Percentiles rank a stretch among this genome's conserved stretches.
These are phyloP conservation scores for Micractinium sp. DNA, from an alignment of 139 green algal genomes.

Conservation along the genomic window DNA sequence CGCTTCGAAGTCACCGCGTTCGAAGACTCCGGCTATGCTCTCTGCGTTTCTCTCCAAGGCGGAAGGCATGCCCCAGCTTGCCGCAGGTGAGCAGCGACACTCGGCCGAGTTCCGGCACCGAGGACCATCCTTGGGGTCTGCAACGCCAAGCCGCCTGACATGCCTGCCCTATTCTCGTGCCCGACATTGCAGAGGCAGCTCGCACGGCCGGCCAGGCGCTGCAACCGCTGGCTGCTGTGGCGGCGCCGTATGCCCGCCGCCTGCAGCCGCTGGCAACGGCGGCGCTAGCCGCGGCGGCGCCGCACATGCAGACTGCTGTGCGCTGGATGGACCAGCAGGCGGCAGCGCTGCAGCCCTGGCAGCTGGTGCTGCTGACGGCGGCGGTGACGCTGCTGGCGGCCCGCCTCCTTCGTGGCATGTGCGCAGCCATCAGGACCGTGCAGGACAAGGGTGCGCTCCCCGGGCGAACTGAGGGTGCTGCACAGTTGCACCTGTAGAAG, in stretches of 20 bases:
- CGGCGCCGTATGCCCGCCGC: not conserved
- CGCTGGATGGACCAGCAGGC: not conserved
- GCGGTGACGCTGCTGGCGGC: conserved; percentile 4
- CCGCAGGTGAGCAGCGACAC: too few species aligned
- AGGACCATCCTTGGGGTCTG: too few species aligned
- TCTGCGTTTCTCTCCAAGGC: too few species aligned
- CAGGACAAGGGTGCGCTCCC: conserved; percentile 29
- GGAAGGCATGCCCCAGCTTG: too few species aligned
- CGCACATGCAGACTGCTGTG: not conserved
- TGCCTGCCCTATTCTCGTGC: not conserved
- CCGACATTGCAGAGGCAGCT: not conserved
- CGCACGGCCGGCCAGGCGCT: not conserved
- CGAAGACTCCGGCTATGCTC: too few species aligned
- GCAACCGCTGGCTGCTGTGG: not conserved
- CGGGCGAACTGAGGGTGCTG: not conserved
- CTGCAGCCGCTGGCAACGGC: not conserved
- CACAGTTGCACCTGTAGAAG: too few species aligned
- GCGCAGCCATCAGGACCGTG: not conserved
- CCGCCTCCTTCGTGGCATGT: not conserved
- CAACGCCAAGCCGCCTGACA: too few species aligned
- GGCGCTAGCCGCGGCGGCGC: not conserved
- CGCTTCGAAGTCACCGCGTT: too few species aligned
- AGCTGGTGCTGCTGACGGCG: conserved; percentile 25
- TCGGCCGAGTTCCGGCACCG: too few species aligned
- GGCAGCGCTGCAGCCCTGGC: conserved; percentile 14